Evolutionary conservation across 163 green algal genomes (phyloP), one percentile per base, ranked within the genome.

Genomic region (Scenedesmus sp.): DNA sequence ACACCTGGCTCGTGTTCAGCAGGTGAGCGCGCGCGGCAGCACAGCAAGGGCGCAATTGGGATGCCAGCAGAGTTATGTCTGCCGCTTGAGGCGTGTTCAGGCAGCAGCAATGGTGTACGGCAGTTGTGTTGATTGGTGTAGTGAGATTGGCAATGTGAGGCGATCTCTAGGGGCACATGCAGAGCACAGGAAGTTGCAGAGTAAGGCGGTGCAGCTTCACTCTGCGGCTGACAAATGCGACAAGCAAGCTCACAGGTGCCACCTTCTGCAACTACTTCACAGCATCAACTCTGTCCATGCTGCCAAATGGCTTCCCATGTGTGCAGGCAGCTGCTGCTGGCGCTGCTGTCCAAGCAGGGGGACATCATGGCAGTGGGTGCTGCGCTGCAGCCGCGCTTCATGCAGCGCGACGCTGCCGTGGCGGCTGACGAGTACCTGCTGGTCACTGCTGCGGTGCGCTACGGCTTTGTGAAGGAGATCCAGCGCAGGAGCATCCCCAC

Each of bases 341-440:
- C 84, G 7, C 84, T 93, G 83, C 55, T 90, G 15, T 74, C 73
- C 4, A 82, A 73, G 59, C 18, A 86, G 34, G 2, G 26, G 12
- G 83, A 93, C 73, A 23, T 93, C 10, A 56, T 93, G 70, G 54
- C 23, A 8, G 90, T 87, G 12, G 90, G 83, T 16, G 16, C 57
- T 54, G 83, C 67, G 3, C 90, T 93, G 9, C 57, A 93, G 34
- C 12, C 34, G 12, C 83, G 73, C 66, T 93, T 90, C 84, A 93
- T 93, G 90, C 57, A 81, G 70, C 57, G 52, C 3, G 90, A 93
- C 34, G 84, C 74, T 34, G 85, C 70, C 26, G 60, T 93, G n/a
- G 90, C 90, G 46, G 85, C 90, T 18, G 90, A 93, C 34, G 90
- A 93, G 79, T 91, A 91, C 56, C 57, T 91, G 85, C 76, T 93